Percentiles rank a stretch among this genome's conserved stretches.
Evolutionary conservation across 768 basidiomycete genomes (phyloP).

Genomic region (Gautieria morchelliformis): DNA sequence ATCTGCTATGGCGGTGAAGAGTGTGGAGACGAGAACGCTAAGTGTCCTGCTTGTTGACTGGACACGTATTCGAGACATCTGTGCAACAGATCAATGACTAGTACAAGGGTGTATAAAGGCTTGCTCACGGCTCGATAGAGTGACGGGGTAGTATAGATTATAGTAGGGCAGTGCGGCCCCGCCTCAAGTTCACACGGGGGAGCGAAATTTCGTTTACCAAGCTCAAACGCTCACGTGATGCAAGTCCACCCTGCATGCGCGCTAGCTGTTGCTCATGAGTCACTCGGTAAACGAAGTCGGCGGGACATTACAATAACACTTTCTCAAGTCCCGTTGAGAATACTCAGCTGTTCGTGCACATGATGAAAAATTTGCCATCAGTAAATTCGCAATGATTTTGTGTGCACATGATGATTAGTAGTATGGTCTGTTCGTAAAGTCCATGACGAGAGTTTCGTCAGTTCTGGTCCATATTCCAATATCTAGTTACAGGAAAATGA

Average conservation of each 20-base stretch:
- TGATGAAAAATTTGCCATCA: too few relatives aligned
- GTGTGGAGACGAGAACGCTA: constrained; percentile 29
- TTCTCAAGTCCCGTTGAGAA: too few relatives aligned
- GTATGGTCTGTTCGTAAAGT: too few relatives aligned
- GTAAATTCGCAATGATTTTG: background rate
- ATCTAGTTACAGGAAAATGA: background rate
- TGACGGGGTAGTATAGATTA: background rate
- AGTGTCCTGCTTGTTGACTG: constrained; percentile 5
- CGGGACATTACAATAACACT: too few relatives aligned
- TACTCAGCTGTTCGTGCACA: too few relatives aligned
- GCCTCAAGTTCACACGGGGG: too few relatives aligned
- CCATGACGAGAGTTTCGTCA: background rate
- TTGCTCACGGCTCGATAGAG: background rate
- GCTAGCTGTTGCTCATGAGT: too few relatives aligned
- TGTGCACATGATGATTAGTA: background rate
- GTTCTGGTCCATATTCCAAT: background rate
- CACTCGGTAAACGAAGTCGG: too few relatives aligned
- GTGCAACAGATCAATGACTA: background rate
- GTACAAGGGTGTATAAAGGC: background rate
- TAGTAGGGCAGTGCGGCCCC: background rate
- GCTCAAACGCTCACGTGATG: too few relatives aligned
- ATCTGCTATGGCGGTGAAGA: constrained; percentile 52
- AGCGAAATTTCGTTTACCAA: too few relatives aligned
- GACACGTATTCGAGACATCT: constrained; percentile 8
- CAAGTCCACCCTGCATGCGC: too few relatives aligned